Base-by-base conservation (phyloP, 257 asterid genomes). In the Dorcoceras hygrometricum region DNA sequence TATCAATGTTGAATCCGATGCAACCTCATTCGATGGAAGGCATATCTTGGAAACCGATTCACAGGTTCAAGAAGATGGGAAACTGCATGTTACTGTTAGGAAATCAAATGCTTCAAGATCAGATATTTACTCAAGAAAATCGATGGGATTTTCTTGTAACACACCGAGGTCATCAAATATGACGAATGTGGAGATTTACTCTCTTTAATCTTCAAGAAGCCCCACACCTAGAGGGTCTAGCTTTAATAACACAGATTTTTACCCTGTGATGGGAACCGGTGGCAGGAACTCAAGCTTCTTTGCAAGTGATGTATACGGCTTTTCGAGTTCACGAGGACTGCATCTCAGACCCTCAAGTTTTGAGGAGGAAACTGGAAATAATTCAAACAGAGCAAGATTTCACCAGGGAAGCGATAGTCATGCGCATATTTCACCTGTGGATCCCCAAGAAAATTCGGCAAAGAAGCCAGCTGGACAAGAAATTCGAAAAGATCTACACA, bases 151-250 rank as follows among this genome's bases (percentile, higher is more conserved):
- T 23, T 73, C 88, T 1, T 79, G 93, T 0, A 85, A 77, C 22
- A 89, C 98, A 1, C 96, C 96, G 0, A 79, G 98, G 23, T 84
- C 98, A 1, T 88, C 96, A 0, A 89, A 89, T 56, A 70, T 91
- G 3, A 91, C 95, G 4, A 87, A 89, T 70, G 98, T 95, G 0
- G 97, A 91, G 82, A 91, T 91, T 77, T 91, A 91, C 75, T 91
- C 97, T 28, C 69, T 91, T 26, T 96, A 89, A 24, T 87, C 95
- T 0, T 91, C 98, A 0, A 76, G 95, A 55, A 85, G 87, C 62
- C 98, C 91, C 0, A 91, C 98, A 4, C 98, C 98, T 0, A 75
- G 98, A 28, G 98, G 96, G 23, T 89, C 98, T 0, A 91, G 98
- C 64, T 91, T 91, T 12, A 87, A 89, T 61, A 95, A 87, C 26